Evolutionary conservation across 2,329 filamentous ascomycete genomes (phyloP), one percentile per base, ranked within the genome.

Genomic region (Paecilomyces dactylethromorphus): DNA sequence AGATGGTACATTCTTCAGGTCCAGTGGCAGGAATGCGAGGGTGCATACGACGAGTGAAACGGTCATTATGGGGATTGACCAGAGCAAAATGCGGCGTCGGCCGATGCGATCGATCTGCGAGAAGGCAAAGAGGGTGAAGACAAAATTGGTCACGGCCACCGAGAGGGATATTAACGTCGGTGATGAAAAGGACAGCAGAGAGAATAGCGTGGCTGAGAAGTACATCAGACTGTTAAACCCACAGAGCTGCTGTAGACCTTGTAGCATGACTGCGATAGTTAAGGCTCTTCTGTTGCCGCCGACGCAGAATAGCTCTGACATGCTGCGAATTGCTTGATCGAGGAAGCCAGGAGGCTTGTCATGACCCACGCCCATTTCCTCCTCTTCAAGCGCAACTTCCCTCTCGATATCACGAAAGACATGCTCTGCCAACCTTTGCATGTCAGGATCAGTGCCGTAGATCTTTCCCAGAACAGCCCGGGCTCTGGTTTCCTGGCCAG

Each of bases 171-270:
- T 91, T 55, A 93, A 81, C 0, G 90, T 94, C 4, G 91, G 91
- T 58, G 86, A 88, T 50, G 82, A 81, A 71, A 96, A 96, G 0
- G 88, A 88, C 0, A 96, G 82, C 32, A 91, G 81, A 2, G 84
- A 82, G 69, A 93, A 93, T 31, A 93, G 91, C 7, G 89, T 92
- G 3, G 89, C 89, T 0, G 89, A 91, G 70, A 91, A 96, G 74
- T 96, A 96, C 91, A 96, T 96, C 31, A 96, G 80, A 11, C 89
- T 92, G 76, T 96, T 96, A 74, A 94, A 94, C 1, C 90, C 92
- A 67, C 90, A 94, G 0, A 96, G 81, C 72, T 97, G 93, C 74
- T 97, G 93, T 6, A 95, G 78, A 0, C 87, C 91, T 69, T 97
- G 92, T 1, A 97, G 80, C 63, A 94, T 83, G 74, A 92, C 95